Base-by-base conservation (phyloP, 169 alveolate species). In the Cryptosporidium sp. region DNA sequence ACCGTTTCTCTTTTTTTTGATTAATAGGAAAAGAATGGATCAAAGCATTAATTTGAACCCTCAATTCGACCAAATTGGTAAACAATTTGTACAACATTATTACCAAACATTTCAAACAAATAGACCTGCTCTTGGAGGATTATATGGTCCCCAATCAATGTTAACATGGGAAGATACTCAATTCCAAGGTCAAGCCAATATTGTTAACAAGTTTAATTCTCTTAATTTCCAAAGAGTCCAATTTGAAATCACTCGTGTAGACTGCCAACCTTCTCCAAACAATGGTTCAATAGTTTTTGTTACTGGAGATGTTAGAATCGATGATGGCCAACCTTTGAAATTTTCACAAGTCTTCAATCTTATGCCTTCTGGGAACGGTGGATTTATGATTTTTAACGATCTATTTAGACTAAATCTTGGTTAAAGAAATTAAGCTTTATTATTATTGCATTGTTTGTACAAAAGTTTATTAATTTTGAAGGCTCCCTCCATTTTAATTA, bases 111-210 rank as follows among this genome's bases (percentile, higher is more conserved):
- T 94, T 85, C 93, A 91, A 67, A 92, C 91, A 29, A 92, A 93
- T 69, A 92, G 96, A 92, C 91, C 86, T 10, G 87, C 86, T 31
- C 92, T 92, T 42, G 89, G 94, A 7, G 85, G 89, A 33, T 85
- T 94, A n/a, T 94, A 93, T 89, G 94, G 95, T 52, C 94, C 93
- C 85, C 96, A 92, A 80, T 94, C 97, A 44, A 93, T 95, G 95
- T 92, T 95, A 67, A 95, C 97, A 7, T 95, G 93, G 85, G 98
- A 95, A 70, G 95, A 95, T 26, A 95, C 94, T 39, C 95, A 87
- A 65, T 86, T 94, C 75, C 91, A 92, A 45, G 98, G 98, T 2
- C 93, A 85, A 56, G 94, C 93, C 3, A 92, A 92, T 29, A 95
- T 95, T 44, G 80, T 95, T 58, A 92, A 84, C 61, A 95, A 95